Evolutionary conservation across 305 asterid genomes (phyloP).

Genomic region (Petunia hybrid): DNA sequence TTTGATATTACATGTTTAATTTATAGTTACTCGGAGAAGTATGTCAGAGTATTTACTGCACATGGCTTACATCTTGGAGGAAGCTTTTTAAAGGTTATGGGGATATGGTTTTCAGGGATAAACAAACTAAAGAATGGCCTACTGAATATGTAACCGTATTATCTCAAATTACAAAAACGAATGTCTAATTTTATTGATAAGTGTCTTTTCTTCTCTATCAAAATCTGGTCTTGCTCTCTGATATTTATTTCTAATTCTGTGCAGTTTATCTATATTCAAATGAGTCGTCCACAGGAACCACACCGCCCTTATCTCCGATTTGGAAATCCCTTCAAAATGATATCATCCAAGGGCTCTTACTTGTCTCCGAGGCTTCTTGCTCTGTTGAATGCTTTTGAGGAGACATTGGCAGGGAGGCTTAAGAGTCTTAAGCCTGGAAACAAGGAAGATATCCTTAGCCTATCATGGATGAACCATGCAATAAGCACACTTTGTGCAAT

Average conservation of each 20-base stretch:
- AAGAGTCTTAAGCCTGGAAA: constrained; percentile 62
- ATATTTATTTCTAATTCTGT: constrained; percentile 6
- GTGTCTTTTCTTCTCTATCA: constrained; percentile 9
- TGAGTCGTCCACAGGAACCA: constrained; percentile 82
- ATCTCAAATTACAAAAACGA: too few species aligned
- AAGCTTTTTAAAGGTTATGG: neutral
- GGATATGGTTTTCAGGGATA: neutral
- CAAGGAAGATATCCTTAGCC: constrained; percentile 63
- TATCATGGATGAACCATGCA: constrained; percentile 81
- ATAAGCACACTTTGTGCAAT: constrained; percentile 70
- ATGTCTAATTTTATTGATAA: neutral
- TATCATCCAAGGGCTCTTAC: constrained; percentile 65
- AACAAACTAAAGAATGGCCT: neutral
- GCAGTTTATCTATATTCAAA: constrained; percentile 54
- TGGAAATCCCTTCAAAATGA: constrained; percentile 86
- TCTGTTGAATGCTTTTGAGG: constrained; percentile 73
- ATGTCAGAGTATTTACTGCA: neutral
- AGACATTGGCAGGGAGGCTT: constrained; percentile 63
- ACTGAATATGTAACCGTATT: neutral
- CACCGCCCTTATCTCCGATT: constrained; percentile 70
- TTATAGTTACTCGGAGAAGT: neutral
- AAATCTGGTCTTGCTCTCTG: neutral
- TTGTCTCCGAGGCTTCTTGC: constrained; percentile 68
- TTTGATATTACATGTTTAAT: neutral
- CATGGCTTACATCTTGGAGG: neutral